These are phyloP conservation scores for Rhodotorula sp. DNA, from an alignment of 1,284 basidiomycete genomes.

Conservation along the genomic window DNA sequence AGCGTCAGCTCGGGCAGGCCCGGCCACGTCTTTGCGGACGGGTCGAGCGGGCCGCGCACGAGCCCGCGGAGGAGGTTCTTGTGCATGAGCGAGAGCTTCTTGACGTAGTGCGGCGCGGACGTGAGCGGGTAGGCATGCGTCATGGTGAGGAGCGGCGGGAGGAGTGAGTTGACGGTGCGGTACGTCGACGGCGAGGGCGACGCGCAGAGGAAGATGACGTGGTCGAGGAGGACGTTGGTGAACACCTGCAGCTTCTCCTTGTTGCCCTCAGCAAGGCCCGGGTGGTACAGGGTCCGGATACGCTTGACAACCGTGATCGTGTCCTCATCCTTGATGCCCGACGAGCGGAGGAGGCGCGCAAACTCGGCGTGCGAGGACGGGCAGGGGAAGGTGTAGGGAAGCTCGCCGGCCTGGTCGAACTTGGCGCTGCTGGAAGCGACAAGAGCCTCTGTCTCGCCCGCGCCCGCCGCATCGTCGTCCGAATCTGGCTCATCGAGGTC, in stretches of 20 bases:
- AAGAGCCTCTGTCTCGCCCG: constrained; percentile 48
- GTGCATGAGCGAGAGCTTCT: constrained; percentile 87
- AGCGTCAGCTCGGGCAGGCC: constrained; percentile 78
- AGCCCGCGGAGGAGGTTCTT: constrained; percentile 89
- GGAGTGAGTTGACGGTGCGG: constrained; percentile 64
- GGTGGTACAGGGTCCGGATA: constrained; percentile 86
- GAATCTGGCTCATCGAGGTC: constrained; percentile 52
- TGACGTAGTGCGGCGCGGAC: constrained; percentile 74
- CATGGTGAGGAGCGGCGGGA: constrained; percentile 81
- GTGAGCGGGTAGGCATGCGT: constrained; percentile 78
- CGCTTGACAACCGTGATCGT: constrained; percentile 83
- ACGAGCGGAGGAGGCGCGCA: constrained; percentile 70
- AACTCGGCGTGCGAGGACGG: constrained; percentile 85
- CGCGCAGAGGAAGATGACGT: constrained; percentile 75
- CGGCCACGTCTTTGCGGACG: constrained; percentile 81
- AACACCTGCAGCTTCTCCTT: constrained; percentile 84
- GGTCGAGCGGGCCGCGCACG: constrained; percentile 66
- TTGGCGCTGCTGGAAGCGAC: constrained; percentile 9
- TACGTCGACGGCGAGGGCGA: constrained; percentile 63
- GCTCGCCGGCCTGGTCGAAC: constrained; percentile 32
- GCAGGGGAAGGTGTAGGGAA: constrained; percentile 66
- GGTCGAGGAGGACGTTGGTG: constrained; percentile 83
- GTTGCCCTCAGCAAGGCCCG: constrained; percentile 86
- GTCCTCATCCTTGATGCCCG: constrained; percentile 59
- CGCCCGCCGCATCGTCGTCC: constrained; percentile 39